Conservation (phyloP, 495 filamentous ascomycete genomes). For the Staphylotrichum longicolle region DNA sequence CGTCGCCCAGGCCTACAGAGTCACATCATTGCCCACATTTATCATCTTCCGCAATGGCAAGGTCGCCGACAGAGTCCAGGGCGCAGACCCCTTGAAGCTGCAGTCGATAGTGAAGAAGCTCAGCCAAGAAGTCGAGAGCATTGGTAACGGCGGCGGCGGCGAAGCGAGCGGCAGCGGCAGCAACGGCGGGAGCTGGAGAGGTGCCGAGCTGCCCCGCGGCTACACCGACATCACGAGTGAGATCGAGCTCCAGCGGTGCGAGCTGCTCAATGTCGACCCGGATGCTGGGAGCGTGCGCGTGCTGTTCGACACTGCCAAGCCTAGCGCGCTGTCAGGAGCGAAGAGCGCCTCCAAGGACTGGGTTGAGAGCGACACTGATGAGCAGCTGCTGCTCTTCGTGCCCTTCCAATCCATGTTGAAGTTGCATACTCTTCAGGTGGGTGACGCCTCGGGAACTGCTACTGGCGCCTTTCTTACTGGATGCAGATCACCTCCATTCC, state of each 20-base stretch:
- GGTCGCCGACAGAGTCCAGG: conserved; percentile 62
- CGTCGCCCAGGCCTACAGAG: conserved; percentile 65
- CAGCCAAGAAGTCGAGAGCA: conserved; percentile 61
- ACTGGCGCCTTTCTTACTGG: conserved; percentile 21
- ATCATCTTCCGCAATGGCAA: conserved; percentile 79
- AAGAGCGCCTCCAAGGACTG: conserved; percentile 69
- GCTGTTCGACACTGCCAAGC: conserved; percentile 70
- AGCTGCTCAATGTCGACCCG: conserved; percentile 80
- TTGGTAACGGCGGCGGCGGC: conserved; percentile 43
- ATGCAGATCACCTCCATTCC: conserved; percentile 76
- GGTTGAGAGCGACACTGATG: conserved; percentile 99
- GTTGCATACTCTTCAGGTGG: conserved; percentile 74
- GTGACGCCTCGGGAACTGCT: neutral
- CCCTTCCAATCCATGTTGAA: conserved; percentile 89
- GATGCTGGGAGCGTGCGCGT: conserved; percentile 64
- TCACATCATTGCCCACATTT: conserved; percentile 83
- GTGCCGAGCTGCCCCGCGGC: conserved; percentile 69
- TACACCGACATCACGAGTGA: conserved; percentile 82
- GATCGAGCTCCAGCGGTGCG: conserved; percentile 74
- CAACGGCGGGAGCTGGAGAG: conserved; percentile 63
- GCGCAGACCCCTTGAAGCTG: conserved; percentile 68
- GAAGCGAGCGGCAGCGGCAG: conserved; percentile 37
- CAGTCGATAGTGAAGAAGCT: conserved; percentile 70
- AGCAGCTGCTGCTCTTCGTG: conserved; percentile 91
- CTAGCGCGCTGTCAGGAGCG: conserved; percentile 60